Evolutionary conservation across 2,329 filamentous ascomycete species (phyloP), one percentile per base, ranked within the genome.

Genomic region (Cordyceps pruinosa): DNA sequence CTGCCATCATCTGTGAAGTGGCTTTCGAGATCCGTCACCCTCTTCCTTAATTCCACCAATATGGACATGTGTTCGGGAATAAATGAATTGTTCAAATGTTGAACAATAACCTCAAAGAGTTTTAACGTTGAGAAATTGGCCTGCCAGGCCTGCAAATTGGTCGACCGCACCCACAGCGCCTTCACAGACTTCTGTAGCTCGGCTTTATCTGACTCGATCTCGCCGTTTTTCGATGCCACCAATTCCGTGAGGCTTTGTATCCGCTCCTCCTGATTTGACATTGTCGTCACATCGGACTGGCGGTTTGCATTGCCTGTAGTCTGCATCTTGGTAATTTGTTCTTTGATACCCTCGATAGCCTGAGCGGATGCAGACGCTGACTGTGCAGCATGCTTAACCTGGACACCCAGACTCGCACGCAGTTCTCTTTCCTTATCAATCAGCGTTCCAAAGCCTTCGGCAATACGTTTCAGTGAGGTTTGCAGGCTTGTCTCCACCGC

Each of bases 61-160:
- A 4, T 32, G 10, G n/a, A 35, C 7, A 39, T 7, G 15, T 48
- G 44, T n/a, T 56, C 32, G 13, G 19, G 17, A 5, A 48, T 6
- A 15, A 56, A 56, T 4, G 25, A 28, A 39, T 19, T 12, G 41
- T 69, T 67, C 28, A 78, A 66, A 13, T 74, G 66, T 1, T 66
- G 65, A 4, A 75, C 61, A 9, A 81, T 76, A 1, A 66, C 66
- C 6, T 70, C 66, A 15, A 72, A 74, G 26, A 80, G 66, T 2
- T 67, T 62, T 46, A 70, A 74, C 1, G 77, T 76, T 21, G 65
- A 71, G 8, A 85, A 65, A 60, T 79, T 81, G 56, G 75, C 76
- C 59, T 75, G 82, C 59, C 78, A 79, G 0, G 59, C 56, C 62
- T 80, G 63, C 5, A 79, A 32, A 46, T 73, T 66, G 39, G 72